Conservation (phyloP, 371 early-diverging fungal genomes). For the Synchytrium microbalum region DNA sequence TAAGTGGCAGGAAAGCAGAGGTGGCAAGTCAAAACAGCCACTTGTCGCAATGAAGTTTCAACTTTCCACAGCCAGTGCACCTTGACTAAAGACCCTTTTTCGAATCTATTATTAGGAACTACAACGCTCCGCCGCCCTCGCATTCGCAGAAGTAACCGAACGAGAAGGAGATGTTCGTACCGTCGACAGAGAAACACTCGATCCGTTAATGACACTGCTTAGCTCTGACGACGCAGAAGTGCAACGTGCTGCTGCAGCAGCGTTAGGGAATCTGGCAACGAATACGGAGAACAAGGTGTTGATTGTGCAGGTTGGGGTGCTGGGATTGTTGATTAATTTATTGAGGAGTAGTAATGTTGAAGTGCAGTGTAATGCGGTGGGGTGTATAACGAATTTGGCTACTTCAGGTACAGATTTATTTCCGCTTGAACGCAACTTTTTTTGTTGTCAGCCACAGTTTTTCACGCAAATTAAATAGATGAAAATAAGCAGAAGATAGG, state of each 20-base stretch:
- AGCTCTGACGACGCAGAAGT: conserved; percentile 82
- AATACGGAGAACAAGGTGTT: conserved; percentile 75
- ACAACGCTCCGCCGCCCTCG: conserved; percentile 81
- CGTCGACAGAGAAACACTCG: conserved; percentile 68
- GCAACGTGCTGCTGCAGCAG: conserved; percentile 81
- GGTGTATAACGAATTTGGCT: conserved; percentile 90
- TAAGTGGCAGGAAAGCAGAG: neutral
- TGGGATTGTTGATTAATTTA: conserved; percentile 82
- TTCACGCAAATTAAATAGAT: conserved; percentile 48
- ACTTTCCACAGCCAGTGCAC: neutral
- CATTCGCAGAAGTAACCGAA: conserved; percentile 89
- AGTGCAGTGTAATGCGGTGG: conserved; percentile 93
- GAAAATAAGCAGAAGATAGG: conserved; percentile 85
- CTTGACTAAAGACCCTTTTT: neutral
- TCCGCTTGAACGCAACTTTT: conserved; percentile 1
- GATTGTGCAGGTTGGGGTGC: conserved; percentile 78
- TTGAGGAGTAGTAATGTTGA: conserved; percentile 82
- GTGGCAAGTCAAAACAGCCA: neutral
- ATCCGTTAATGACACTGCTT: conserved; percentile 74
- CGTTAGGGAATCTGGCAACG: conserved; percentile 84
- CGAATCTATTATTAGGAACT: conserved; percentile 28
- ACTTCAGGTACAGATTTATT: conserved; percentile 57
- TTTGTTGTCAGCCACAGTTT: too few relatives aligned
- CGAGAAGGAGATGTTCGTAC: conserved; percentile 69
- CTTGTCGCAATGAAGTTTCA: neutral